Percentiles rank a stretch among this genome's conserved stretches.
phyloP scores from a whole-genome alignment of 2,329 filamentous ascomycete species.

The Stagonosporopsis chrysanthemi region DNA sequence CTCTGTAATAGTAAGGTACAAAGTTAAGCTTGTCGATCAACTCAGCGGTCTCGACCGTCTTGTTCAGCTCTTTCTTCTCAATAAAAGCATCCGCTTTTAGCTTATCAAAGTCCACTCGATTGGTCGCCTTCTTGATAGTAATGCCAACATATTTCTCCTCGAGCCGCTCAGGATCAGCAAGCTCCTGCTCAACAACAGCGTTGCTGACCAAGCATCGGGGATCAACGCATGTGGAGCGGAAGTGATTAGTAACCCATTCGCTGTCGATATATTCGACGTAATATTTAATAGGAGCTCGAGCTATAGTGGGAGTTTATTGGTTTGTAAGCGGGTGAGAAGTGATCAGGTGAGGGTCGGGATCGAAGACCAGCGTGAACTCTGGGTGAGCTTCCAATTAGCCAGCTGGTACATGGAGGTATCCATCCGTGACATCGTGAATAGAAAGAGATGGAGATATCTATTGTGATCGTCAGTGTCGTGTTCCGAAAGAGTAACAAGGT shows the following conservation, averaged over 20 bases:
- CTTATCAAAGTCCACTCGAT: neutral
- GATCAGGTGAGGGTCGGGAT: slow-evolving; percentile 5
- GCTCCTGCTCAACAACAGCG: neutral
- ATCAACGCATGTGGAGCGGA: slow-evolving; percentile 1
- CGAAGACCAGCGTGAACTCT: neutral
- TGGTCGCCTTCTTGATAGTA: neutral
- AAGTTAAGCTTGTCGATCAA: neutral
- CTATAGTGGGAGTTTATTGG: slow-evolving; percentile 43
- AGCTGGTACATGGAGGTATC: slow-evolving; percentile 1
- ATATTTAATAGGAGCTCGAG: slow-evolving; percentile 66
- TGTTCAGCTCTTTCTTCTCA: neutral
- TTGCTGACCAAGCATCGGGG: neutral
- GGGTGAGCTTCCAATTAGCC: neutral
- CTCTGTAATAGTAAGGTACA: slow-evolving; percentile 5
- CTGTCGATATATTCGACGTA: slow-evolving; percentile 68
- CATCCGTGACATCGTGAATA: neutral
- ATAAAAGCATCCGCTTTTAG: neutral
- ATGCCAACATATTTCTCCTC: neutral
- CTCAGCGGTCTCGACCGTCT: neutral
- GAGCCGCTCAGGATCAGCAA: neutral
- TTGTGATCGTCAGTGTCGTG: neutral
- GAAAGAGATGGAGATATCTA: neutral
- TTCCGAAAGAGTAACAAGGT: neutral
- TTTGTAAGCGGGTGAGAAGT: slow-evolving; percentile 7
- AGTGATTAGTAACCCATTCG: slow-evolving; percentile 63